Evolutionary conservation across 2,329 filamentous ascomycete genomes (phyloP).

Genomic region (Phialophora verrucosa): DNA sequence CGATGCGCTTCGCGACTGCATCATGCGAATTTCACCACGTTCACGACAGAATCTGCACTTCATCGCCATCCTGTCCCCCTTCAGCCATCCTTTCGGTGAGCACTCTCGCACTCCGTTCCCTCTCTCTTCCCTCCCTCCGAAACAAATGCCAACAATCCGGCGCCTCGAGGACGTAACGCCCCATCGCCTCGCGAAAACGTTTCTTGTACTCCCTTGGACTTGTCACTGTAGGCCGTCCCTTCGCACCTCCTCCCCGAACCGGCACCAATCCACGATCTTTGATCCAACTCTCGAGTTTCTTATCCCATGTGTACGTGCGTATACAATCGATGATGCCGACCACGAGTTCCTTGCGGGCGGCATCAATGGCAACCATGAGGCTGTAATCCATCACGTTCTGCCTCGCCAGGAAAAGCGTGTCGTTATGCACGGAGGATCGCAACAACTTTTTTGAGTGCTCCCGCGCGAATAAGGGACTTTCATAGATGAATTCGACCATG

Average conservation of each 20-base stretch:
- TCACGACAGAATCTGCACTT: slow-evolving; percentile 29
- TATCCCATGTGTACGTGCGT: slow-evolving; percentile 98
- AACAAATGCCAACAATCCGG: slow-evolving; percentile 58
- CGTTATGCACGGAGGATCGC: slow-evolving; percentile 92
- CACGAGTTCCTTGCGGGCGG: slow-evolving; percentile 84
- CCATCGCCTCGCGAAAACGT: slow-evolving; percentile 95
- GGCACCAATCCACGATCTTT: slow-evolving; percentile 81
- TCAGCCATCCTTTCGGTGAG: slow-evolving; percentile 9
- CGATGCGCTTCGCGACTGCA: not conserved
- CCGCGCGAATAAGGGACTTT: slow-evolving; percentile 90
- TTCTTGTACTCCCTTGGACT: slow-evolving; percentile 98
- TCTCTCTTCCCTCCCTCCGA: slow-evolving; percentile 31
- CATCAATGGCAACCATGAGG: slow-evolving; percentile 97
- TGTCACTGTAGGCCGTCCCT: slow-evolving; percentile 88
- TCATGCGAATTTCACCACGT: not conserved
- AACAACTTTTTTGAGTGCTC: slow-evolving; percentile 96
- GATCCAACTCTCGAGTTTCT: slow-evolving; percentile 99
- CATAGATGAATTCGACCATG: slow-evolving; percentile 98
- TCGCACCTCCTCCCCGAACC: slow-evolving; percentile 64
- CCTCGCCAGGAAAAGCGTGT: slow-evolving; percentile 89
- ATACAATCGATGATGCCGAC: slow-evolving; percentile 99
- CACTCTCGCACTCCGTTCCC: slow-evolving; percentile 23
- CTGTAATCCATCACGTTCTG: slow-evolving; percentile 99
- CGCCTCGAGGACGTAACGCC: slow-evolving; percentile 69
- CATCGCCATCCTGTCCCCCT: slow-evolving; percentile 27